phyloP scores from a whole-genome alignment of 2,329 filamentous ascomycete species.

The Septoria petroselini region DNA sequence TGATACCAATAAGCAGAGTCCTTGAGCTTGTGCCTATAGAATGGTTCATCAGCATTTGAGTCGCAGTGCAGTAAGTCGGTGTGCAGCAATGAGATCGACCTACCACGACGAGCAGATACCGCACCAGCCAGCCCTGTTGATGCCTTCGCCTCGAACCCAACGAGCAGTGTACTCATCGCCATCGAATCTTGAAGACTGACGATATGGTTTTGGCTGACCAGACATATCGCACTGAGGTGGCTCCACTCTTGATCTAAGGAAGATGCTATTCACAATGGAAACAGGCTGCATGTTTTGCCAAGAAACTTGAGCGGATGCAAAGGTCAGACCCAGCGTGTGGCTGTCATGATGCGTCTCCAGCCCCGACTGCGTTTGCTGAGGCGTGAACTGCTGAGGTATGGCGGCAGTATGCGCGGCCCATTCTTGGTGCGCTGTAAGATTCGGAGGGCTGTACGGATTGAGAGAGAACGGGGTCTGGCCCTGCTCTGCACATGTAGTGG shows the following conservation, averaged over 20 bases:
- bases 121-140: slow-evolving; percentile 87
- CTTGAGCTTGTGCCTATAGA: slow-evolving; percentile 65
- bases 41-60: background rate
- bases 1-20: slow-evolving; percentile 94
- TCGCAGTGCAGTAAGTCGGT: background rate
- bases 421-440: too few species aligned
- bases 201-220: slow-evolving; percentile 16
- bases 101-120: slow-evolving; percentile 82
- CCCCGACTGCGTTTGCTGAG: too few species aligned
- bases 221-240: slow-evolving; percentile 5
- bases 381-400: too few species aligned
- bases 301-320: background rate
- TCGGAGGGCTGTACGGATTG: too few species aligned
- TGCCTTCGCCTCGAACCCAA: slow-evolving; percentile 82
- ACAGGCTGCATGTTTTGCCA: background rate
- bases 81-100: background rate
- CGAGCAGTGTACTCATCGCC: slow-evolving; percentile 79
- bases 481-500: too few species aligned
- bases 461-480: too few species aligned
- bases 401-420: too few species aligned
- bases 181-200: slow-evolving; percentile 57
- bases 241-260: background rate
- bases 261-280: background rate
- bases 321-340: too few species aligned
- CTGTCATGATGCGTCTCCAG: too few species aligned